Percentiles rank a stretch among this genome's conserved stretches.
These are phyloP conservation scores for Bocquillonia castaneifolia DNA, from an alignment of 441 rosid genomes.

Conservation along the genomic window DNA sequence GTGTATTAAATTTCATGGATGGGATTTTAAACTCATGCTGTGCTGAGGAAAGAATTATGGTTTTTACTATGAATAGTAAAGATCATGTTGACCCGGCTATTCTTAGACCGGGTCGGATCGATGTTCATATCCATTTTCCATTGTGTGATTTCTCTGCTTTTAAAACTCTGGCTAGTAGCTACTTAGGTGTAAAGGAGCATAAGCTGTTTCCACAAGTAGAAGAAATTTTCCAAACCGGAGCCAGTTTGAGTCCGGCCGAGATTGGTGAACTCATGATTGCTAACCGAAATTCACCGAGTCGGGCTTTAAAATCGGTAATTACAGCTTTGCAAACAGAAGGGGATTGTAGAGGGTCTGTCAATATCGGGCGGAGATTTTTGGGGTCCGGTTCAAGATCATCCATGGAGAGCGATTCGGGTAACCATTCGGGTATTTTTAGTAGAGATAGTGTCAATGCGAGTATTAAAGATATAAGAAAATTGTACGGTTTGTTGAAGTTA, in stretches of 20 bases:
- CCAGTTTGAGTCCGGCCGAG: conserved; percentile 67
- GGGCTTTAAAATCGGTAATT: conserved; percentile 60
- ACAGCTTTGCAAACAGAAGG: conserved; percentile 57
- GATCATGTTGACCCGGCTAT: conserved; percentile 53
- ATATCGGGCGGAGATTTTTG: conserved; percentile 27
- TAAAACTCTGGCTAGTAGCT: conserved; percentile 50
- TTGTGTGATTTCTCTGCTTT: conserved; percentile 53
- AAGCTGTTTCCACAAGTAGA: conserved; percentile 62
- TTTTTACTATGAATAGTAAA: conserved; percentile 52
- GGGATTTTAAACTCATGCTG: conserved; percentile 54
- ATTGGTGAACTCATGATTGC: conserved; percentile 71
- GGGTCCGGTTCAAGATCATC: conserved; percentile 31
- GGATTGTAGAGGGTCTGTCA: conserved; percentile 42
- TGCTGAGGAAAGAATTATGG: conserved; percentile 61
- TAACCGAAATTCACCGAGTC: conserved; percentile 60
- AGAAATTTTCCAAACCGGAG: conserved; percentile 56
- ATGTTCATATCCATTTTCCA: conserved; percentile 65
- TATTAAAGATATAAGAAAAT: conserved; percentile 57
- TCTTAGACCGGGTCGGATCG: conserved; percentile 68
- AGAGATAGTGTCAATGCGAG: conserved; percentile 45
- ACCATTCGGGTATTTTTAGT: conserved; percentile 39
- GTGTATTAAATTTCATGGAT: conserved; percentile 65
- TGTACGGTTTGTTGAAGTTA: conserved; percentile 58
- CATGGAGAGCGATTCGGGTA: conserved; percentile 32
- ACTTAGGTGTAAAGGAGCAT: conserved; percentile 59